Conservation (phyloP, 2,329 filamentous ascomycete species). For the Alternaria dauci region DNA sequence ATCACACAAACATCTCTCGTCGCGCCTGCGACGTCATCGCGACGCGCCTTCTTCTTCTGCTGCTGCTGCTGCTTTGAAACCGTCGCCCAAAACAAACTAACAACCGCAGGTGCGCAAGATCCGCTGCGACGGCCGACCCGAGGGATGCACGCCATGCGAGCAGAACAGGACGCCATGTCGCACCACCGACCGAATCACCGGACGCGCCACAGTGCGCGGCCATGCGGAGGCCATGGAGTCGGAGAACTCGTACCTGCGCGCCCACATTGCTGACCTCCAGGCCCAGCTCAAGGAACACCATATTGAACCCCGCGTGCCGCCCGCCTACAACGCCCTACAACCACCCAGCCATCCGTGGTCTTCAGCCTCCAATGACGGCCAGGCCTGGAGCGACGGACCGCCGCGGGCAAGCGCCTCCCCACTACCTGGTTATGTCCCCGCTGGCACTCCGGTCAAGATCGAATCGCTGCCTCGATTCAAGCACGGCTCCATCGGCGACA, state of each 20-base stretch:
- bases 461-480: slow-evolving; percentile 57
- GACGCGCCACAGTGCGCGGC: slow-evolving; percentile 78
- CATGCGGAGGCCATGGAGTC: slow-evolving; percentile 80
- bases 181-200: slow-evolving; percentile 87
- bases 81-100: slow-evolving; percentile 15
- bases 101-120: slow-evolving; percentile 77
- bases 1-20: neutral
- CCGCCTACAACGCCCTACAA: slow-evolving; percentile 43
- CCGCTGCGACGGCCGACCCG: slow-evolving; percentile 80
- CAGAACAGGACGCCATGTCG: slow-evolving; percentile 80
- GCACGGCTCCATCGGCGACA: slow-evolving; percentile 62
- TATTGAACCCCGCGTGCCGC: slow-evolving; percentile 64
- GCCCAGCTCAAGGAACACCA: slow-evolving; percentile 68
- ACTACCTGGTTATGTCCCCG: slow-evolving; percentile 36
- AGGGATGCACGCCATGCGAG: slow-evolving; percentile 83
- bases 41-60: neutral
- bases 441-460: slow-evolving; percentile 25
- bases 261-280: slow-evolving; percentile 73
- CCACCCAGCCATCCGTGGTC: slow-evolving; percentile 31
- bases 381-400: slow-evolving; percentile 34
- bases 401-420: slow-evolving; percentile 37
- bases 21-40: slow-evolving; percentile 2
- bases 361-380: slow-evolving; percentile 25
- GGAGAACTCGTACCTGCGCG: slow-evolving; percentile 72
- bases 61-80: neutral